A percentile compares a stretch with the other conserved stretches of the same genome.
These are phyloP conservation scores for Neurospora sp. DNA, from an alignment of 495 filamentous ascomycete species.

Conservation along the genomic window DNA sequence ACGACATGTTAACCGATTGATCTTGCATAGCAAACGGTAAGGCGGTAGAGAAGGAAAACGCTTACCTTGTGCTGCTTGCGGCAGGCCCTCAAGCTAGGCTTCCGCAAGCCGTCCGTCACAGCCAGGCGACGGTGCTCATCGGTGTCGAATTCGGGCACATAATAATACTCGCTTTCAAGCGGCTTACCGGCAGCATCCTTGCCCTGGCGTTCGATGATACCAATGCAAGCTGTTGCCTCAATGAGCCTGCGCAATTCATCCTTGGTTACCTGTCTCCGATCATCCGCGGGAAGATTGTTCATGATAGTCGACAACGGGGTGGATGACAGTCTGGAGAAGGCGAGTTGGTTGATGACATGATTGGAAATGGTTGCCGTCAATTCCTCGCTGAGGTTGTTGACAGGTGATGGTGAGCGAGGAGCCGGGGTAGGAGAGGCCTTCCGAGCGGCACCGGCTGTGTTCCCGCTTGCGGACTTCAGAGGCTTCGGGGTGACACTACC, in stretches of 20 bases:
- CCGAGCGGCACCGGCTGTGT: background rate
- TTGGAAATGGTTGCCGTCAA: slow-evolving; percentile 44
- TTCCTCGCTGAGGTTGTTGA: slow-evolving; percentile 25
- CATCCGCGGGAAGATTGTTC: slow-evolving; percentile 66
- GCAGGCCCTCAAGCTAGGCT: slow-evolving; percentile 78
- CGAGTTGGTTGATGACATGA: slow-evolving; percentile 87
- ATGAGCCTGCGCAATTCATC: slow-evolving; percentile 60
- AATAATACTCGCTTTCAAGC: slow-evolving; percentile 94
- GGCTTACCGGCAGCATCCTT: slow-evolving; percentile 94
- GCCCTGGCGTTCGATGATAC: slow-evolving; percentile 78
- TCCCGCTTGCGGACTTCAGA: slow-evolving; percentile 1
- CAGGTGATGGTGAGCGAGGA: slow-evolving; percentile 19
- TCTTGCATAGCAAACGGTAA: slow-evolving; percentile 4
- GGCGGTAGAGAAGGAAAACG: slow-evolving; percentile 6
- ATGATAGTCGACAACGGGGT: slow-evolving; percentile 82
- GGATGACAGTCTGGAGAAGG: slow-evolving; percentile 91
- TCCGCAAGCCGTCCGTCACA: slow-evolving; percentile 77
- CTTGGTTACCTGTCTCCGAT: slow-evolving; percentile 44
- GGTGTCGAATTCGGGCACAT: slow-evolving; percentile 80
- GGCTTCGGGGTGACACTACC: slow-evolving; percentile 5
- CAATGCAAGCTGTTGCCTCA: slow-evolving; percentile 63
- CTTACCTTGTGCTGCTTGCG: slow-evolving; percentile 93
- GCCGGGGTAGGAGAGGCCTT: background rate
- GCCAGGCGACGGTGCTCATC: slow-evolving; percentile 70
- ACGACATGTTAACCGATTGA: slow-evolving; percentile 13